Base-by-base conservation (phyloP, 2,329 filamentous ascomycete species). In the Cladosporium phlei region DNA sequence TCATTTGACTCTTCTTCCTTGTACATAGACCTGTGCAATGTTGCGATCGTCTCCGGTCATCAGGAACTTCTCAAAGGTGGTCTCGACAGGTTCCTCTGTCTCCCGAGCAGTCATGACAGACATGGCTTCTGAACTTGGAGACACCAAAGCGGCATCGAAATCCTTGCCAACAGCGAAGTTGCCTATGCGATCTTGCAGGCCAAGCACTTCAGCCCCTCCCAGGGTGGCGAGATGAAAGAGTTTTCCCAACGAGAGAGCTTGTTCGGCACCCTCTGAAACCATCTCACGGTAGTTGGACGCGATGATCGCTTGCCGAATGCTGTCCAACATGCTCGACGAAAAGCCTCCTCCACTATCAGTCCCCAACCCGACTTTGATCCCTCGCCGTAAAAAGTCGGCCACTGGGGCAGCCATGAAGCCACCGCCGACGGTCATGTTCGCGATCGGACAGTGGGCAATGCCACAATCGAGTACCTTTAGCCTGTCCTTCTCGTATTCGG, bases 341-440 rank as follows among this genome's bases (percentile, higher is more conserved):
- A 77, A 83, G 0, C 81, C 80, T 22, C 79, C 82, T 2, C 80
- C 79, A 33, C 74, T 78, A 52, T 85, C 81, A 0, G 81, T 85
- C 0, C 82, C 82, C 0, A 85, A 63, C 0, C 82, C 82, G n/a
- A 85, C 79, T 49, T 83, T 82, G 58, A 85, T 76, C 1, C 73
- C 79, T 2, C 69, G 66, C 1, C 68, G 61, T 4, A 85, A 65
- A 44, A 82, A 81, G 19, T 78, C 72, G 1, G 78, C 70, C 5
- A 85, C 66, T 0, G 76, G 78, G 10, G 52, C 52, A 4, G 27
- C 40, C 40, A 44, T 44, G 11, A 52, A 0, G 79, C 79, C 0
- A 75, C 74, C 79, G 82, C 80, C 64, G 79, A 82, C 16, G 77
- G 81, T 12, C 75, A 81, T 83, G 59, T 84, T 85, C 8, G 79